Evolutionary conservation across 768 basidiomycete species (phyloP), one percentile per base, ranked within the genome.

Genomic region (Lanmaoa pseudosensibilis): DNA sequence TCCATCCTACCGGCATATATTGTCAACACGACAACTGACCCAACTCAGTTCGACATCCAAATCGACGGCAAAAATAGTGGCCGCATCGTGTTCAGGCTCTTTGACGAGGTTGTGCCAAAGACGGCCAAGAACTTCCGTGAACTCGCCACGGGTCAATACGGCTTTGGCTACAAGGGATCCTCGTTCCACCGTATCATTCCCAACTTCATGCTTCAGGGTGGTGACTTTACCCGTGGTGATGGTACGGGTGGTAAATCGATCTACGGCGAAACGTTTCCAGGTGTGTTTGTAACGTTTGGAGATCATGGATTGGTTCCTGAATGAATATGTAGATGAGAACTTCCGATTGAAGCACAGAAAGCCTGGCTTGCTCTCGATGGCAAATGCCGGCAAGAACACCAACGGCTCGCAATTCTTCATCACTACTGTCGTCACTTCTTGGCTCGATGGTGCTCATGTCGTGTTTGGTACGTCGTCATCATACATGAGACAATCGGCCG

Each of bases 91-190:
- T 94, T 98, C 85, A 87, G 86, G 78, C 84, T 98, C 27, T 94
- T 77, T 72, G 92, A 95, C 76, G 78, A 84, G 5, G 80, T 82
- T 46, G 87, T 90, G 16, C 91, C 91, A 47, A 83, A 75, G 65
- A 93, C 90, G 2, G 76, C 90, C 10, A 74, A 60, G 33, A 94
- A 98, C 79, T 98, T 98, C 81, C 88, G 95, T 51, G 90, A 92
- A 73, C 82, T 97, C 47, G 86, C 86, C 53, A 92, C 90, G 13
- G 88, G 90, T 44, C 64, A 82, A 68, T 65, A 88, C 50, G 90
- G 89, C 5, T 91, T 74, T 55, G 88, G 92, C 44, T 98, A 95
- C 76, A 46, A 71, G 48, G 86, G 84, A 15, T 77, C 77, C 21
- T 23, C 38, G 0, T 94, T 94, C 83, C 92, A 94, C 73, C 88